These are phyloP conservation scores for Colletotrichum godetiae DNA, from an alignment of 2,329 filamentous ascomycete species.

Conservation along the genomic window DNA sequence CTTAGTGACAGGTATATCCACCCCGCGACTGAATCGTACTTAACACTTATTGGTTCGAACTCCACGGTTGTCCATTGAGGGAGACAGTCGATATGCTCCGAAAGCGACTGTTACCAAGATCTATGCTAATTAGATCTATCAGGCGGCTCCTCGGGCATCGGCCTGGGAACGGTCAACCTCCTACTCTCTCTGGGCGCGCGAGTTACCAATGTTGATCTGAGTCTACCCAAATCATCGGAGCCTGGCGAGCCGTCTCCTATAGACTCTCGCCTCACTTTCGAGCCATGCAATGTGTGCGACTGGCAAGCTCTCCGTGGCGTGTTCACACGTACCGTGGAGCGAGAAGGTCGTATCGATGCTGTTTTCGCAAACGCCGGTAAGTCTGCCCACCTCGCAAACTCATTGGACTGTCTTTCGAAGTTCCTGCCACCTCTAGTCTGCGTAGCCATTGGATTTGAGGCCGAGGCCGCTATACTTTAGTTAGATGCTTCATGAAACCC, in stretches of 20 bases:
- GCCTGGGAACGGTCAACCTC: neutral
- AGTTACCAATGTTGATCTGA: neutral
- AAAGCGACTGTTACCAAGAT: neutral
- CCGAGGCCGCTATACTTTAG: neutral
- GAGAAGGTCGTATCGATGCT: neutral
- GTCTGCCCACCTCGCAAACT: neutral
- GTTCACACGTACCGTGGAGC: neutral
- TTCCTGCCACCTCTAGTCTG: neutral
- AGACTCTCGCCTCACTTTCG: neutral
- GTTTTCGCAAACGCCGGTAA: neutral
- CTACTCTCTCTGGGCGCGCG: neutral
- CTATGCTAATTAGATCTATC: neutral
- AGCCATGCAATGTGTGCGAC: neutral
- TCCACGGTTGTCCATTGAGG: neutral
- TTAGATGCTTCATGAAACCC: neutral
- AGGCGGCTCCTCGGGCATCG: neutral
- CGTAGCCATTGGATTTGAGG: neutral
- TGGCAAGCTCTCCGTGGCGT: neutral
- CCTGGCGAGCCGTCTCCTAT: neutral
- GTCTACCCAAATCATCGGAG: neutral
- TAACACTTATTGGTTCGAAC: neutral
- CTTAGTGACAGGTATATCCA: neutral
- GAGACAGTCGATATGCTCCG: no score
- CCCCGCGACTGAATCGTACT: neutral
- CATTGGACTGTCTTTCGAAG: neutral